A percentile compares a stretch with the other conserved stretches of the same genome.
phyloP scores from a whole-genome alignment of 305 asterid genomes.

The Fraxinus latifolia region DNA sequence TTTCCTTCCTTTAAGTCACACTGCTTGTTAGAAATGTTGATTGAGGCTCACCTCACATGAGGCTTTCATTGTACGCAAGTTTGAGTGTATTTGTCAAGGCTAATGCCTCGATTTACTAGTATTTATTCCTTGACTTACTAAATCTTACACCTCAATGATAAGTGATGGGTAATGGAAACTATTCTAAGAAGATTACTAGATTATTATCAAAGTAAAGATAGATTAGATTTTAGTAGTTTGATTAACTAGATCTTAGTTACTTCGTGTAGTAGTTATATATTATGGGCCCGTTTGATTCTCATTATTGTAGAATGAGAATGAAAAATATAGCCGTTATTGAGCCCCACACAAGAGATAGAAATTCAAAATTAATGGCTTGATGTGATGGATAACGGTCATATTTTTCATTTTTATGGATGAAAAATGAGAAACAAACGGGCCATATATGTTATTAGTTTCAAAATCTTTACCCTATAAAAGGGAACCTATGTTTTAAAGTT shows the following conservation, averaged over 20 bases:
- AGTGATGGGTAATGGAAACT: neutral
- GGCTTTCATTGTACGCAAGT: neutral
- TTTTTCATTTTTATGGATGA: too few relatives aligned
- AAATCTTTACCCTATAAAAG: neutral
- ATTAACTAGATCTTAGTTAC: neutral
- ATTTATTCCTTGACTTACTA: neutral
- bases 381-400: too few relatives aligned
- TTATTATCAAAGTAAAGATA: neutral
- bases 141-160: neutral
- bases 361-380: too few relatives aligned
- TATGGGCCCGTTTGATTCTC: neutral
- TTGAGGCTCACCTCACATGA: neutral
- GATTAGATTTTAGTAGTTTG: neutral
- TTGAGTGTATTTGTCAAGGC: neutral
- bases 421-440: too few relatives aligned
- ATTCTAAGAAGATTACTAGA: neutral
- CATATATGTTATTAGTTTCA: neutral
- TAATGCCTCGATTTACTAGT: neutral
- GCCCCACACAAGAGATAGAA: too few relatives aligned
- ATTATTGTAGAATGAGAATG: too few relatives aligned
- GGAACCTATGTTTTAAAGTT: neutral
- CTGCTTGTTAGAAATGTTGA: neutral
- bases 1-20: neutral
- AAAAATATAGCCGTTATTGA: too few relatives aligned
- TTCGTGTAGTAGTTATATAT: neutral